Conservation (phyloP, 768 basidiomycete genomes). For the Boletus tylopilopsis region DNA sequence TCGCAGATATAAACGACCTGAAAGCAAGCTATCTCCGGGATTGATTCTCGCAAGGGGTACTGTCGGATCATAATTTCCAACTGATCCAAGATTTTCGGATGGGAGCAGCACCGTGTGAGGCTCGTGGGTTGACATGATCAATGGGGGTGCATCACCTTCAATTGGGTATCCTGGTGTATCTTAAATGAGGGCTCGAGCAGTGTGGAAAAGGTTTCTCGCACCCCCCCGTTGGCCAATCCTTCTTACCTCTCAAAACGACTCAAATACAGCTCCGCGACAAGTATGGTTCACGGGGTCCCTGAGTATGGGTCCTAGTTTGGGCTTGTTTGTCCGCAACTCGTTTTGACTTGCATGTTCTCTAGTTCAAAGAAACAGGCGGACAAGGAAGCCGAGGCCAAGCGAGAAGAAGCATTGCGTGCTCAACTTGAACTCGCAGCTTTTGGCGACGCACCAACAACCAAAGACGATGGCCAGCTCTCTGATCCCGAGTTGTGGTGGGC, state of each 20-base stretch:
- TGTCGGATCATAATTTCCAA: too few relatives aligned
- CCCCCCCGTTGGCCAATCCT: too few relatives aligned
- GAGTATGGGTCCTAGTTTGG: conserved; percentile 1
- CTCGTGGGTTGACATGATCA: too few relatives aligned
- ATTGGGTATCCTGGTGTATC: too few relatives aligned
- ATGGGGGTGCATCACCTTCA: too few relatives aligned
- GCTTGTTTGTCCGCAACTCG: background rate
- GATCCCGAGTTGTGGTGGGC: conserved; percentile 8
- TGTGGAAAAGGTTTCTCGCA: conserved; percentile 3
- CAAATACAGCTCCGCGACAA: conserved; percentile 6
- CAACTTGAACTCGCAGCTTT: background rate
- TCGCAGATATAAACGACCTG: conserved; percentile 4
- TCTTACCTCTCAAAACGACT: background rate
- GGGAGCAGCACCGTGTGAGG: too few relatives aligned
- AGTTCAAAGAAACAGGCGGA: too few relatives aligned
- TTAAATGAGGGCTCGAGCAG: background rate
- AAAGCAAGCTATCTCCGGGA: too few relatives aligned
- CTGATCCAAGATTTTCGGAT: background rate
- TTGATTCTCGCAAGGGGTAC: too few relatives aligned
- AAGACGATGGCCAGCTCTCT: background rate
- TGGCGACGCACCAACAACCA: background rate
- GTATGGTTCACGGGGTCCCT: conserved; percentile 4
- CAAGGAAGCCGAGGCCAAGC: background rate
- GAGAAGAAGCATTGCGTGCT: conserved; percentile 3
- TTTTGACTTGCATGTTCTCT: too few relatives aligned